Percentiles rank a stretch among this genome's conserved stretches.
Evolutionary conservation across 2,329 filamentous ascomycete species (phyloP).

Genomic region (Dactylellina cionopaga): DNA sequence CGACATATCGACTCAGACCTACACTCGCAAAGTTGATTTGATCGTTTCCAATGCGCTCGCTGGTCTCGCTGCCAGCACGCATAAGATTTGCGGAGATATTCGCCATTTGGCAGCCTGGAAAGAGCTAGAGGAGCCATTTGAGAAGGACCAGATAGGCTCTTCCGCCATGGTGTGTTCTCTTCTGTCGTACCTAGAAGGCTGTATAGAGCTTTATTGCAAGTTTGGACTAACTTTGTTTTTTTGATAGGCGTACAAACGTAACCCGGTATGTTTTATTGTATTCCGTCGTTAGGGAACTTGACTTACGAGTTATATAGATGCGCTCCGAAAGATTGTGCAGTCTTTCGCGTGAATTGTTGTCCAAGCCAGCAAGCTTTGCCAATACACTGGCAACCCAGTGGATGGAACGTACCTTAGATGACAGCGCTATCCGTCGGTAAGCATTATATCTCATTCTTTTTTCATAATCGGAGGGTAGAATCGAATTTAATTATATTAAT

Average conservation of each 20-base stretch:
- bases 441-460: slow-evolving; percentile 58
- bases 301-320: slow-evolving; percentile 11
- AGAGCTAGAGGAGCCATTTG: slow-evolving; percentile 86
- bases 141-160: slow-evolving; percentile 79
- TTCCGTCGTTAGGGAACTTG: not conserved
- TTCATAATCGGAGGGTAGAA: not conserved
- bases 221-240: not conserved
- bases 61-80: slow-evolving; percentile 80
- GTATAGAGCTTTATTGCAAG: not conserved
- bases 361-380: slow-evolving; percentile 12
- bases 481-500: slow-evolving; percentile 1
- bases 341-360: slow-evolving; percentile 27
- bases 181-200: not conserved
- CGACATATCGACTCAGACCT: slow-evolving; percentile 76
- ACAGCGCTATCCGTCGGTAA: slow-evolving; percentile 73
- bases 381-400: slow-evolving; percentile 68
- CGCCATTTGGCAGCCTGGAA: slow-evolving; percentile 79
- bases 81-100: slow-evolving; percentile 79
- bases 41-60: slow-evolving; percentile 82
- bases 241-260: slow-evolving; percentile 28
- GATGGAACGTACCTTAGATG: slow-evolving; percentile 82
- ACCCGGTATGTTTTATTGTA: slow-evolving; percentile 3
- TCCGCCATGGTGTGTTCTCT: slow-evolving; percentile 64
- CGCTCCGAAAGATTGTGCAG: slow-evolving; percentile 31
- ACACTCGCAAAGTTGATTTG: slow-evolving; percentile 83